Evolutionary conservation across 768 basidiomycete species (phyloP).

Genomic region (Boletus bicolor): DNA sequence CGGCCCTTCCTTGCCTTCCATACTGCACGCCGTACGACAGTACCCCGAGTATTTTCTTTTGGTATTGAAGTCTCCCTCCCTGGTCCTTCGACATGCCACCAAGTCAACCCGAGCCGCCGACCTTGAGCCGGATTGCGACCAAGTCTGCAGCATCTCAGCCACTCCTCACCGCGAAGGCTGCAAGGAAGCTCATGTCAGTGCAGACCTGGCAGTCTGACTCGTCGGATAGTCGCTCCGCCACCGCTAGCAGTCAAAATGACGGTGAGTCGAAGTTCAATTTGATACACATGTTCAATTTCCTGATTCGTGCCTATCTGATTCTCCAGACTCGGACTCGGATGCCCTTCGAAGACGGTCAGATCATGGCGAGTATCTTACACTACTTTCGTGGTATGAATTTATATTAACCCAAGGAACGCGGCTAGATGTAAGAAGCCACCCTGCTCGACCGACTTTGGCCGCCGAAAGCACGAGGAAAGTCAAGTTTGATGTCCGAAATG

Average conservation of each 20-base stretch:
- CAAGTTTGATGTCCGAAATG: conserved; percentile 8
- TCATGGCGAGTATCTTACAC: not conserved
- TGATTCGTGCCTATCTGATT: not conserved
- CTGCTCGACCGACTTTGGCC: not conserved
- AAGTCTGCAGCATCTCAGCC: not conserved
- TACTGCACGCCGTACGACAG: not conserved
- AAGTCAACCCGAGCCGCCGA: not conserved
- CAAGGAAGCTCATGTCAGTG: conserved; percentile 9
- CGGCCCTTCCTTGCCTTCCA: not conserved
- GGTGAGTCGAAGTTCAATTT: conserved; percentile 7
- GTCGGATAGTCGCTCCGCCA: conserved; percentile 2
- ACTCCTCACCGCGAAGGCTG: conserved; percentile 10
- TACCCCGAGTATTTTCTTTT: not conserved
- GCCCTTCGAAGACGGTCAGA: not conserved
- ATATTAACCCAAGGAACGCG: not conserved
- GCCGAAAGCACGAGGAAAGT: conserved; percentile 13
- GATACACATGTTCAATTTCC: not conserved
- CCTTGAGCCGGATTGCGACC: not conserved
- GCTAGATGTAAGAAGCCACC: conserved; percentile 4
- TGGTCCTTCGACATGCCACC: conserved; percentile 11
- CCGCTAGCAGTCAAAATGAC: conserved; percentile 1
- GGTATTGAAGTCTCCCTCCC: conserved; percentile 11
- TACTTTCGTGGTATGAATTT: not conserved
- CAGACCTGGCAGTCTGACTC: conserved; percentile 1
- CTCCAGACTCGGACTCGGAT: conserved; percentile 19